A percentile compares a stretch with the other conserved stretches of the same genome.
phyloP scores from a whole-genome alignment of 2,329 filamentous ascomycete genomes.

The Microdochium paspali region DNA sequence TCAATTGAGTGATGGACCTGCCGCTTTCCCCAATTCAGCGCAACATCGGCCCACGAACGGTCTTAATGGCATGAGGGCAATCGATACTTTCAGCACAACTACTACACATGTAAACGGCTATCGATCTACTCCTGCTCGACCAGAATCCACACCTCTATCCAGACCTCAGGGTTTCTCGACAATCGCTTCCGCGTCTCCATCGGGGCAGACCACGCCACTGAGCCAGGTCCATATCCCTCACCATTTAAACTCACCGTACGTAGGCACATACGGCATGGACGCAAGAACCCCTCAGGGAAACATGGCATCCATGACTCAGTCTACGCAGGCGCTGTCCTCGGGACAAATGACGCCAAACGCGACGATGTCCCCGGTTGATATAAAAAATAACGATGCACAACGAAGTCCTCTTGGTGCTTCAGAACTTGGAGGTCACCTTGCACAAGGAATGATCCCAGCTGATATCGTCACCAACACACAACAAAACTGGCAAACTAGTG shows the following conservation, averaged over 20 bases:
- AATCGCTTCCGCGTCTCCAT: no score
- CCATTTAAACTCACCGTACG: not conserved
- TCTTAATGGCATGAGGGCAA: not conserved
- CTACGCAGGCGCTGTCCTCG: not conserved
- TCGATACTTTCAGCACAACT: not conserved
- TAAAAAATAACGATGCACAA: not conserved
- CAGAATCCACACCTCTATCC: not conserved
- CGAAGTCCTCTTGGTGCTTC: no score
- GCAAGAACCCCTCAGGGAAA: not conserved
- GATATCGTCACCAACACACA: no score
- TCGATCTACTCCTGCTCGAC: not conserved
- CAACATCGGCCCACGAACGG: not conserved
- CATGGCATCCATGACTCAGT: not conserved
- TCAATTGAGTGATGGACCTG: not conserved
- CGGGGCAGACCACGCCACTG: not conserved
- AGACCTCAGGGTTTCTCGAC: no score
- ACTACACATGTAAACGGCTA: not conserved
- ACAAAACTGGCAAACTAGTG: no score
- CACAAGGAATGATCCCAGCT: no score
- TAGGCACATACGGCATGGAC: not conserved
- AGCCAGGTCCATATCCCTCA: not conserved
- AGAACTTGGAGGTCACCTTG: no score
- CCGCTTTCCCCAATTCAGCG: not conserved
- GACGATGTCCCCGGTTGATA: not conserved
- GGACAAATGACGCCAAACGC: not conserved